Base-by-base conservation (phyloP, 1,284 basidiomycete species). In the Irpex sp. region DNA sequence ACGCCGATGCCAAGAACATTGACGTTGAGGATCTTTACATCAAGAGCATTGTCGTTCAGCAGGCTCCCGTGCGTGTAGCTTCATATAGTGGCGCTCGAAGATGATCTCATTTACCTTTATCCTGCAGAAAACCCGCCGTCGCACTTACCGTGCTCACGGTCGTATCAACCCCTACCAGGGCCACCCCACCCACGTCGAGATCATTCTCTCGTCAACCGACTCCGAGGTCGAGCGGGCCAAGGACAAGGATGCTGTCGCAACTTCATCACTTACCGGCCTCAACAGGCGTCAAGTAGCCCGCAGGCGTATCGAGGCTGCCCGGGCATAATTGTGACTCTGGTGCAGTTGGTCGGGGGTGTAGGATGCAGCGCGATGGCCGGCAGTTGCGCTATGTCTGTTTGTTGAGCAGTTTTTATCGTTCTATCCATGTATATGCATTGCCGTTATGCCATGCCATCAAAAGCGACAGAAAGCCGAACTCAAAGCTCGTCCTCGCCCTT, bases 71-170 rank as follows among this genome's bases (percentile, higher is more conserved):
- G 81, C 64, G 89, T 85, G 13, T 37, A 36, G 60, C 13, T 40
- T 4, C 56, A 21, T 21, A 21, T 17, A 47, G 40, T 57, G 38
- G 49, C 56, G 61, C 60, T 37, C 44, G 57, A 5, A 34, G 56
- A 31, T 36, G 59, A 61, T 52, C 34, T 54, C 31, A 56, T 57
- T 60, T 34, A 19, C 19, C 7, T 37, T 65, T 6, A 51, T 13
- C 47, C 11, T 6, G 6, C 70, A 94, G 91, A 99, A 99, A 94
- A 99, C 97, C 78, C 95, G 95, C 79, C 94, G 97, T 75, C 94
- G 97, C 78, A 99, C 97, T 71, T 99, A 97, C 90, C 96, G 97
- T 81, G 97, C 97, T 61, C 94, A 96, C 80, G 94, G 94, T 88
- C 91, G 94, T 73, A 96, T 93, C 78, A 93, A 93, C 81, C 91